Evolutionary conservation across 495 filamentous ascomycete species (phyloP).

Genomic region (Penicillium cosmopolitanum): DNA sequence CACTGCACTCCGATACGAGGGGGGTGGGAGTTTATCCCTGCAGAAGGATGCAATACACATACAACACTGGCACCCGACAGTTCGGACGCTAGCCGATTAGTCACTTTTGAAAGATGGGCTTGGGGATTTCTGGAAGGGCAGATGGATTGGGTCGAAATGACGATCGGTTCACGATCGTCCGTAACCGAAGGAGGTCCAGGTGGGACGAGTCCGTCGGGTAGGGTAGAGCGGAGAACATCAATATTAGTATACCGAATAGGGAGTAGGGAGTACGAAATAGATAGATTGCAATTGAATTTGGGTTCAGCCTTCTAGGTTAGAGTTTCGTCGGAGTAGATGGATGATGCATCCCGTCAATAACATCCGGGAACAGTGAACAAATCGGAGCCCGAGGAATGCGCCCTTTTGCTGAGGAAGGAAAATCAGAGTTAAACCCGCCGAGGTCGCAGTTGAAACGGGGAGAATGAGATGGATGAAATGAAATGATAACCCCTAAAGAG

Average conservation of each 20-base stretch:
- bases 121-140: conserved; percentile 9
- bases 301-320: conserved; percentile 3
- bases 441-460: not conserved
- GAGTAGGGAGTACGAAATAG: not conserved
- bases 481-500: too few relatives aligned
- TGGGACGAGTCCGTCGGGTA: too few relatives aligned
- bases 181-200: not conserved
- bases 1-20: not conserved
- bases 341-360: not conserved
- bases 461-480: not conserved
- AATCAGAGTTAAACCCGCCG: conserved; percentile 11
- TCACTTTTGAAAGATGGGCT: not conserved
- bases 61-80: not conserved
- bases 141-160: conserved; percentile 6
- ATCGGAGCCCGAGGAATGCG: conserved; percentile 22
- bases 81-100: not conserved
- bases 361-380: conserved; percentile 13
- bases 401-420: conserved; percentile 13
- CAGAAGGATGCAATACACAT: conserved; percentile 2
- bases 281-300: conserved; percentile 1
- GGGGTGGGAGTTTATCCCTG: not conserved
- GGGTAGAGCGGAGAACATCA: too few relatives aligned
- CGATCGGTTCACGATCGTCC: conserved; percentile 9
- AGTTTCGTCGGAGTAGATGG: conserved; percentile 2
- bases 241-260: too few relatives aligned